Conservation (phyloP, 2,329 filamentous ascomycete species). For the Colletotrichum siamense region DNA sequence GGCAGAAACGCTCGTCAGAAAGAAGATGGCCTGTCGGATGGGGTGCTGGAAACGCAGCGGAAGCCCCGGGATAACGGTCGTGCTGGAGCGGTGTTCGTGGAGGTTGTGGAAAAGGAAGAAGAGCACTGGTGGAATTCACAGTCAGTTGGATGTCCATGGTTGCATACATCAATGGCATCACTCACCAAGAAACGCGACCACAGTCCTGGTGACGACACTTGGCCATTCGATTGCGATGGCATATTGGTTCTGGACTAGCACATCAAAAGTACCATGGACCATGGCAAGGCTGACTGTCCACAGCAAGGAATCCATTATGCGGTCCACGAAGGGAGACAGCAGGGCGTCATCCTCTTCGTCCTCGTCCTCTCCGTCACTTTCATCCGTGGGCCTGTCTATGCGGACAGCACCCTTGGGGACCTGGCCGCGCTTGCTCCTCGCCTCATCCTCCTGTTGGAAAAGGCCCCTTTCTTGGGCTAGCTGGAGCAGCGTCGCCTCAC, state of each 20-base stretch:
- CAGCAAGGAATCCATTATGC: slow-evolving; percentile 60
- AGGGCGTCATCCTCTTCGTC: slow-evolving; percentile 35
- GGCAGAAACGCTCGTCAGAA: slow-evolving; percentile 60
- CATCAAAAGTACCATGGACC: slow-evolving; percentile 77
- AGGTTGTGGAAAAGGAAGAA: slow-evolving; percentile 60
- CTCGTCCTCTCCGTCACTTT: slow-evolving; percentile 25
- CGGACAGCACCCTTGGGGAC: slow-evolving; percentile 19
- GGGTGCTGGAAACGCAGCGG: slow-evolving; percentile 49
- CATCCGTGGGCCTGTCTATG: slow-evolving; percentile 8
- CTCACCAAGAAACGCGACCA: slow-evolving; percentile 59
- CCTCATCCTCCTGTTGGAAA: slow-evolving; percentile 53
- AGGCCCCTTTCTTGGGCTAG: slow-evolving; percentile 70
- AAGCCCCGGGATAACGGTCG: slow-evolving; percentile 55
- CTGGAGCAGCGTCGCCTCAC: slow-evolving; percentile 73
- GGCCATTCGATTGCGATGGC: slow-evolving; percentile 69
- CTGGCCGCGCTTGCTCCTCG: slow-evolving; percentile 36
- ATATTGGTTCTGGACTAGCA: slow-evolving; percentile 81
- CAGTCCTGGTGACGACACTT: slow-evolving; percentile 56
- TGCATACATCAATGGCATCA: neutral
- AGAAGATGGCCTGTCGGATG: slow-evolving; percentile 68
- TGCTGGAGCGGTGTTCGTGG: slow-evolving; percentile 57
- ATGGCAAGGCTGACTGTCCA: slow-evolving; percentile 70
- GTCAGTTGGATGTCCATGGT: neutral
- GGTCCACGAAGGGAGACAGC: slow-evolving; percentile 52
- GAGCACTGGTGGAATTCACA: slow-evolving; percentile 49